Evolutionary conservation across 495 filamentous ascomycete species (phyloP).

Genomic region (Penicillium cinerascens): DNA sequence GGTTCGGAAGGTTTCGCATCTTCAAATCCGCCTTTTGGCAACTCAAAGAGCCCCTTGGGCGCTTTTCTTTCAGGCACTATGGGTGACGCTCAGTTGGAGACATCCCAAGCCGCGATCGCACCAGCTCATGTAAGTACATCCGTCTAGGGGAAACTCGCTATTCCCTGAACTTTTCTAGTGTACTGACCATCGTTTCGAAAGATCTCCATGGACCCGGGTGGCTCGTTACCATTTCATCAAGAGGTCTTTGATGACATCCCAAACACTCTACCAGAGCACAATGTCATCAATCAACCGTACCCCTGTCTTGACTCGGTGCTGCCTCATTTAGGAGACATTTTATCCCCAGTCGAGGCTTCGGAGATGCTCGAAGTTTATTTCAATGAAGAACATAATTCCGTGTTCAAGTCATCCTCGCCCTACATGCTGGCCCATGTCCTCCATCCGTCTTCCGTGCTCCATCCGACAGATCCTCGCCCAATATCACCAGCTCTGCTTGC

Average conservation of each 20-base stretch:
- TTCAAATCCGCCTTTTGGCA: background rate
- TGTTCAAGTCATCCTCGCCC: conserved; percentile 34
- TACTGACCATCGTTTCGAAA: background rate
- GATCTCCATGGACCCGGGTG: background rate
- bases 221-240: conserved; percentile 4
- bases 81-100: background rate
- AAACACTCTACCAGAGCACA: background rate
- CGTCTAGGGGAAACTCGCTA: no score
- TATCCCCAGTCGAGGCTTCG: conserved; percentile 42
- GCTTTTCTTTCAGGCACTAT: background rate
- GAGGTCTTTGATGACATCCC: conserved; percentile 4
- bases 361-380: conserved; percentile 52
- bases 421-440: conserved; percentile 40
- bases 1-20: background rate
- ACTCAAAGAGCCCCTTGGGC: background rate
- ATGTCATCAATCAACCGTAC: conserved; percentile 7
- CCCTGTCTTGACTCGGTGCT: conserved; percentile 26
- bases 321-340: conserved; percentile 35
- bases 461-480: conserved; percentile 28
- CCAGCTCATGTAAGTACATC: background rate
- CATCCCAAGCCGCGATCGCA: background rate
- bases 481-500: conserved; percentile 34
- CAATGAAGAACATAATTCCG: conserved; percentile 38
- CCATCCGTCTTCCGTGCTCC: conserved; percentile 32
- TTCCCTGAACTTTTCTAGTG: no score